A percentile compares a stretch with the other conserved stretches of the same genome.
Evolutionary conservation across 1,284 basidiomycete genomes (phyloP).

Genomic region (Microbotryum violaceum): DNA sequence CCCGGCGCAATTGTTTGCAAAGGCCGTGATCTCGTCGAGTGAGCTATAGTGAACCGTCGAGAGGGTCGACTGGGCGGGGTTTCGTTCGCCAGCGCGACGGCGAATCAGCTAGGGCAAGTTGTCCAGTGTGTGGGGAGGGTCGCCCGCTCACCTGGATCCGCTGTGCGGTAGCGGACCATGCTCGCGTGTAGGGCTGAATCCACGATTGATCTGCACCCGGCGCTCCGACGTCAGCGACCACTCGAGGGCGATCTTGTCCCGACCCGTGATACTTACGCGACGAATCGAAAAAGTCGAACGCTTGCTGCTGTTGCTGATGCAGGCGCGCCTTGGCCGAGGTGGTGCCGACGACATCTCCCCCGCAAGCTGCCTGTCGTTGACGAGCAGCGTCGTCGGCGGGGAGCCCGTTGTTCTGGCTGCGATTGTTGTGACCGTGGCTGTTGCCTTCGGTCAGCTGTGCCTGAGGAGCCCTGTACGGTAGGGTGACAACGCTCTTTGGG

Average conservation of each 20-base stretch:
- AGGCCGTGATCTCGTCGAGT: conserved; percentile 22
- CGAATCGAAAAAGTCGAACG: no score
- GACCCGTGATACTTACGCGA: no score
- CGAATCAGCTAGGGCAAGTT: not conserved
- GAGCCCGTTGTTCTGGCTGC: not conserved
- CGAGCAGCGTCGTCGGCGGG: no score
- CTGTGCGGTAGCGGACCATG: conserved; percentile 2
- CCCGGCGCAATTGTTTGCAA: not conserved
- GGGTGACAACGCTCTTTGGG: conserved; percentile 16
- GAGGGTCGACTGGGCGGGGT: conserved; percentile 8
- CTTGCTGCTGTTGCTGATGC: not conserved
- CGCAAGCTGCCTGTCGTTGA: no score
- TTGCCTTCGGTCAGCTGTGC: not conserved
- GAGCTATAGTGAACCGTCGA: conserved; percentile 23
- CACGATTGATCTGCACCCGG: not conserved
- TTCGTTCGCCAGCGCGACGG: not conserved
- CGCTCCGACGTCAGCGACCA: not conserved
- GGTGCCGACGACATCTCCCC: no score
- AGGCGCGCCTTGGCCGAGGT: no score
- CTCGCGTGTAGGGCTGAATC: conserved; percentile 7
- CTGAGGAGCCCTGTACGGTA: conserved; percentile 8
- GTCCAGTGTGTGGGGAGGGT: not conserved
- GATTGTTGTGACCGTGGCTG: not conserved
- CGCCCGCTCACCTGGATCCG: conserved; percentile 9
- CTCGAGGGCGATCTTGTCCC: not conserved